Evolutionary conservation across 768 basidiomycete genomes (phyloP), one percentile per base, ranked within the genome.

Genomic region (Suillus brevipes): DNA sequence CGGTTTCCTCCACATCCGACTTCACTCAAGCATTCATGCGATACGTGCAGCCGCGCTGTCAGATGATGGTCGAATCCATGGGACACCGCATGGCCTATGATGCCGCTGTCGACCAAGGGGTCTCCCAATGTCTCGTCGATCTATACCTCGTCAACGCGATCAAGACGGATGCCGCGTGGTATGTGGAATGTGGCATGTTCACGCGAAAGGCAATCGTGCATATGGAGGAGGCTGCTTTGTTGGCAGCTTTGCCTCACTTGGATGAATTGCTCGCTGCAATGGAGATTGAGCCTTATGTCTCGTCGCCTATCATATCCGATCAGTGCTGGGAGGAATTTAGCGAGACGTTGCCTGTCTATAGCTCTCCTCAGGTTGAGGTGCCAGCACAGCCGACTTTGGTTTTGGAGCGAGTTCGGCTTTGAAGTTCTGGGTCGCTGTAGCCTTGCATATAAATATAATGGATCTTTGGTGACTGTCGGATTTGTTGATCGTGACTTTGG

Each of bases 61-160:
- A 68, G 38, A 63, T 65, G 14, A 56, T 77, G 36, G 68, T 75
- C 14, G 66, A 73, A 40, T 73, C 73, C 31, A 72, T 76, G 36
- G 76, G 75, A 14, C 59, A 69, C 36, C 72, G 76, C 4, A 68
- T 77, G 68, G 72, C 74, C 23, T 73, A 69, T 45, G 76, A 77
- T 1, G 72, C 75, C 6, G 76, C 74, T 4, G 47, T 62, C 20
- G 58, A 61, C 31, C 53, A 40, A 25, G 60, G 60, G 12, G 60
- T 67, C 2, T 14, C 65, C 2, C 47, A 20, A 12, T 31, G 16
- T 34, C 31, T 62, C 36, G 12, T 58, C 1, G 62, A 62, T 28
- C 34, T 62, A 8, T 62, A 62, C 16, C 4, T 36, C 8, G 3
- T 58, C 50, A 31, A 40, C 7, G 37, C 53, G 8, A 60, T 62